Conservation (phyloP, 768 basidiomycete genomes). For the Arthromyces matolae region DNA sequence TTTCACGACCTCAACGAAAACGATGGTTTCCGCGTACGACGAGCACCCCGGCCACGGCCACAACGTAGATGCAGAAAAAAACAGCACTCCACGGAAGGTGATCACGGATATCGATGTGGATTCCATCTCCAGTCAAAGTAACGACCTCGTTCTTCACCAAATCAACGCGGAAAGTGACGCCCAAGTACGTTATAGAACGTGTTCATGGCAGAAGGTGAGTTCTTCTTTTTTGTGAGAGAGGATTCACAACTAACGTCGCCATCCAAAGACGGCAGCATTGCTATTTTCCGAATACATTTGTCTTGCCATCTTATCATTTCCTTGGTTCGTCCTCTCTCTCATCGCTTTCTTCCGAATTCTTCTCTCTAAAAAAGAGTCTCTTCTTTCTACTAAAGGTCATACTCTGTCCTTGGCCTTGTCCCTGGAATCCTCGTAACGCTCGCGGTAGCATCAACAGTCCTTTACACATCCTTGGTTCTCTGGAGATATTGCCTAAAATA, state of each 20-base stretch:
- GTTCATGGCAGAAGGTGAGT: slow-evolving; percentile 47
- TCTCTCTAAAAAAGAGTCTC: not conserved
- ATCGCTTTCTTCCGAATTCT: not conserved
- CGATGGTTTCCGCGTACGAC: too few relatives aligned
- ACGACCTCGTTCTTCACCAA: not conserved
- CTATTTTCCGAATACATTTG: slow-evolving; percentile 47
- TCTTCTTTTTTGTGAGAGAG: not conserved
- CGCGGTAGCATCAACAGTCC: slow-evolving; percentile 33
- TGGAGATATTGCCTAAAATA: slow-evolving; percentile 48
- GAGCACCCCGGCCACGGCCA: too few relatives aligned
- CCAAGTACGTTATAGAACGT: slow-evolving; percentile 28
- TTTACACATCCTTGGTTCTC: slow-evolving; percentile 46
- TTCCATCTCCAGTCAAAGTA: not conserved
- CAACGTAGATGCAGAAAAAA: too few relatives aligned
- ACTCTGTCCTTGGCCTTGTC: slow-evolving; percentile 41
- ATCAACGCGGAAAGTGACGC: not conserved
- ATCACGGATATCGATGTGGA: too few relatives aligned
- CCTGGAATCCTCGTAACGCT: slow-evolving; percentile 41
- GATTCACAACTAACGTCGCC: not conserved
- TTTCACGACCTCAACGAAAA: too few relatives aligned
- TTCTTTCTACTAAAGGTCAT: slow-evolving; percentile 30
- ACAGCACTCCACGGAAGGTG: too few relatives aligned
- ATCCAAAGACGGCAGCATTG: slow-evolving; percentile 33
- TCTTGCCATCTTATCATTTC: slow-evolving; percentile 38
- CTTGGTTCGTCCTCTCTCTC: slow-evolving; percentile 22